Evolutionary conservation across 495 filamentous ascomycete species (phyloP).

Genomic region (Tuber borchii): DNA sequence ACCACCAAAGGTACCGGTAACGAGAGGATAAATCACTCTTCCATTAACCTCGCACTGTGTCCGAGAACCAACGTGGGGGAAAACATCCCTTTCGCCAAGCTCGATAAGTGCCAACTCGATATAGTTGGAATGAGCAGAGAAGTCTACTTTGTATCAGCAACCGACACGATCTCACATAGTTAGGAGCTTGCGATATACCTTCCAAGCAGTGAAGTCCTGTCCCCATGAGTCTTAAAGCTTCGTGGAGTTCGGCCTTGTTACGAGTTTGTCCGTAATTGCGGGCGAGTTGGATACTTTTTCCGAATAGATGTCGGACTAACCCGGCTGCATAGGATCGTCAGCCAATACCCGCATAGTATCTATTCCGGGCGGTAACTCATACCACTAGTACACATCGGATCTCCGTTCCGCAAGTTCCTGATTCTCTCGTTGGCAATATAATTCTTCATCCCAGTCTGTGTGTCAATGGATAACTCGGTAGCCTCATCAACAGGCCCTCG

Average conservation of each 20-base stretch:
- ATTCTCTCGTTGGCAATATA: constrained; percentile 79
- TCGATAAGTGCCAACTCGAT: constrained; percentile 77
- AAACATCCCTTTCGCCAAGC: constrained; percentile 68
- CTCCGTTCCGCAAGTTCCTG: constrained; percentile 61
- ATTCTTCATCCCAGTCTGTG: constrained; percentile 75
- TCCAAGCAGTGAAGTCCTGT: constrained; percentile 88
- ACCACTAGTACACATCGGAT: constrained; percentile 37
- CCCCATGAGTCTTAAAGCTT: constrained; percentile 75
- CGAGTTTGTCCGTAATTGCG: constrained; percentile 57
- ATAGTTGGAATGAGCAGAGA: constrained; percentile 87
- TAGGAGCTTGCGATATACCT: constrained; percentile 43
- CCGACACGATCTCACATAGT: not conserved
- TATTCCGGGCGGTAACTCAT: constrained; percentile 2
- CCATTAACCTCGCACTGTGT: constrained; percentile 63
- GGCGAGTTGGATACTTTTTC: constrained; percentile 64
- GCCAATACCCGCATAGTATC: not conserved
- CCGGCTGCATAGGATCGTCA: constrained; percentile 45
- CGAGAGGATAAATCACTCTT: constrained; percentile 62
- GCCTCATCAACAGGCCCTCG: constrained; percentile 74
- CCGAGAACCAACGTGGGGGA: constrained; percentile 73
- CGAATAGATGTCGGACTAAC: constrained; percentile 65
- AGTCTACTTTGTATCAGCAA: constrained; percentile 49
- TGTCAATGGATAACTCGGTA: constrained; percentile 69
- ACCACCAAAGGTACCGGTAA: constrained; percentile 88
- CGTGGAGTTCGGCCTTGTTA: constrained; percentile 68